Percentiles rank a stretch among this genome's conserved stretches.
These are phyloP conservation scores for Aspergillus clavatus DNA, from an alignment of 2,329 filamentous ascomycete genomes.

Conservation along the genomic window DNA sequence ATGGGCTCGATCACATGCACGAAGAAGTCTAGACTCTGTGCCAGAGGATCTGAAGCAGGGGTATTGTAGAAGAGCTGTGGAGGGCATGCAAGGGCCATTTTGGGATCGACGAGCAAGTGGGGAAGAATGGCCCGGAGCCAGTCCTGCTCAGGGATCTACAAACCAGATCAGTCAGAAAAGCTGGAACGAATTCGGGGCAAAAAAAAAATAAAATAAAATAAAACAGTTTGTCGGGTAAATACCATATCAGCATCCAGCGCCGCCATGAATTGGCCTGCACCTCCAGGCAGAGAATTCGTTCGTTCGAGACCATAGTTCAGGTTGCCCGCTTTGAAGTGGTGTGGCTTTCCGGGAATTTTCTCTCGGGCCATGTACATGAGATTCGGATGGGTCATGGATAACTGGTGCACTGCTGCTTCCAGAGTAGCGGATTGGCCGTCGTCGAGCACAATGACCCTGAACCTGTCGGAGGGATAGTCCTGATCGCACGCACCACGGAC, in stretches of 20 bases:
- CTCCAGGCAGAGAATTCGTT: constrained; percentile 49
- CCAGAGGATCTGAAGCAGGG: constrained; percentile 54
- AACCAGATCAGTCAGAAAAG: constrained; percentile 3
- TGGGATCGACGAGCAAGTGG: constrained; percentile 53
- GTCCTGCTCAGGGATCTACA: constrained; percentile 54
- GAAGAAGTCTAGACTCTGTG: constrained; percentile 56
- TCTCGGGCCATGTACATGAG: constrained; percentile 41
- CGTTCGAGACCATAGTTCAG: constrained; percentile 56
- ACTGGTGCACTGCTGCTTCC: constrained; percentile 31
- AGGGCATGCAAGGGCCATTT: constrained; percentile 56
- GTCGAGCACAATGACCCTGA: constrained; percentile 39
- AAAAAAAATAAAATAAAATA: too few relatives aligned
- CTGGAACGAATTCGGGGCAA: background rate
- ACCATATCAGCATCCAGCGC: constrained; percentile 63
- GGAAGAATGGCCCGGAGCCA: constrained; percentile 59
- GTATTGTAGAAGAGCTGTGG: constrained; percentile 62
- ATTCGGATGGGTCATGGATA: constrained; percentile 35
- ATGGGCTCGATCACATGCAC: constrained; percentile 50
- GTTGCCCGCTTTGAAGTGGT: constrained; percentile 62
- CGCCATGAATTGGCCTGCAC: constrained; percentile 56
- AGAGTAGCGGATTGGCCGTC: constrained; percentile 35
- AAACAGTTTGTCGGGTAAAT: constrained; percentile 6
- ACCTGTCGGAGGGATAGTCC: constrained; percentile 38
- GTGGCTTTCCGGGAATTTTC: constrained; percentile 35
- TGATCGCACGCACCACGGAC: constrained; percentile 34